These are phyloP conservation scores for Sugiyamaella americana DNA, from an alignment of 805 yeast genomes.

Conservation along the genomic window DNA sequence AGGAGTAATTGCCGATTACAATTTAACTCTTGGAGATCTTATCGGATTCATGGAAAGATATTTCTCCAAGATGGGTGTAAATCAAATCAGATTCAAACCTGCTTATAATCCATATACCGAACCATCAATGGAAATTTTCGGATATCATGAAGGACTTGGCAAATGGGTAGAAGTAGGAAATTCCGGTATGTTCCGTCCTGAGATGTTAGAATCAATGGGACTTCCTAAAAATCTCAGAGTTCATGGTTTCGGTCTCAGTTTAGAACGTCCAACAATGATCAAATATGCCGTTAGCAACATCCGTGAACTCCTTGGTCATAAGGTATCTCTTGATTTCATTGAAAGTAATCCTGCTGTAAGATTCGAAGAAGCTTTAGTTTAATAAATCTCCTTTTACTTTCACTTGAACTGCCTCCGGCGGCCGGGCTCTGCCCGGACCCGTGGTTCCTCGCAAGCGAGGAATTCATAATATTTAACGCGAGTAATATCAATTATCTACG, in stretches of 20 bases:
- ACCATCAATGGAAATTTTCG: constrained; percentile 95
- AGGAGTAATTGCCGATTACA: constrained; percentile 97
- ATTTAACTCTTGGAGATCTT: constrained; percentile 89
- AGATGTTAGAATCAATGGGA: constrained; percentile 98
- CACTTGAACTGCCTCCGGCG: not conserved
- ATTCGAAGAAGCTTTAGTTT: constrained; percentile 67
- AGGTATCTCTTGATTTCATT: constrained; percentile 88
- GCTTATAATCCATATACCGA: constrained; percentile 99
- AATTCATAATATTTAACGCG: no score
- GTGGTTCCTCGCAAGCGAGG: no score
- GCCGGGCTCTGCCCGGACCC: not conserved
- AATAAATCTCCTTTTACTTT: not conserved
- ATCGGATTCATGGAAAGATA: constrained; percentile 98
- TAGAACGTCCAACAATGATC: constrained; percentile 99
- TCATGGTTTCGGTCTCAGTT: constrained; percentile 93
- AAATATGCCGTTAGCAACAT: constrained; percentile 93
- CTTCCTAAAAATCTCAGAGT: constrained; percentile 90
- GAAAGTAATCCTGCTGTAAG: constrained; percentile 98
- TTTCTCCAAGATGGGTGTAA: constrained; percentile 96
- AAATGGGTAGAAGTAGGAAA: constrained; percentile 99
- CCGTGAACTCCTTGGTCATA: constrained; percentile 95
- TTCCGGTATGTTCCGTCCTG: constrained; percentile 99
- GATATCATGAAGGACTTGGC: constrained; percentile 88
- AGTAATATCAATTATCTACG: no score
- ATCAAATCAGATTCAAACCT: constrained; percentile 92